These are phyloP conservation scores for Selenicereus undatus DNA, from an alignment of 148 eudicot species.

Conservation along the genomic window DNA sequence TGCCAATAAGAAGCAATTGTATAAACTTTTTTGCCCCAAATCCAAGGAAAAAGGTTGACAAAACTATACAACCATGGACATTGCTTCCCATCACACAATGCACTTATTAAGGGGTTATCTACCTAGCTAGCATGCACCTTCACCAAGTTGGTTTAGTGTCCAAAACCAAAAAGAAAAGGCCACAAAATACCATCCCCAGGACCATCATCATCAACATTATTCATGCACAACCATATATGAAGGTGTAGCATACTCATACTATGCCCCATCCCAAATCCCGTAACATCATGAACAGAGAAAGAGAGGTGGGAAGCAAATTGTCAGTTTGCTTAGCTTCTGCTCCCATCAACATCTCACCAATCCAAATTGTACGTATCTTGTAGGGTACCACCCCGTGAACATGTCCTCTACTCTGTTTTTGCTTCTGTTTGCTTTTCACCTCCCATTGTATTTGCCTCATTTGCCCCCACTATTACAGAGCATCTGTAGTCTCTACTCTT, in stretches of 20 bases:
- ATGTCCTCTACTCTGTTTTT: background rate
- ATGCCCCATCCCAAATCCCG: background rate
- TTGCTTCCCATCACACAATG: background rate
- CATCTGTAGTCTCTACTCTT: background rate
- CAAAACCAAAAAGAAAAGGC: background rate
- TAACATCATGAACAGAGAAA: background rate
- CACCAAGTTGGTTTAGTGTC: background rate
- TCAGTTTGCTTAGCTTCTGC: background rate
- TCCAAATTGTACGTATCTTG: background rate
- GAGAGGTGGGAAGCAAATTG: background rate
- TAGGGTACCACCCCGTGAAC: conserved; percentile 2
- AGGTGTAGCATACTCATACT: background rate
- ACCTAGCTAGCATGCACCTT: background rate
- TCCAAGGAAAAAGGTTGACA: background rate
- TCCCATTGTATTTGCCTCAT: background rate
- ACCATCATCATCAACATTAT: background rate
- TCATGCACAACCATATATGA: background rate
- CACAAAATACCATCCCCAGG: background rate
- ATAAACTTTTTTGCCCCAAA: conserved; percentile 2
- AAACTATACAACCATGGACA: too few relatives aligned
- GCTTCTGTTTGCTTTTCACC: background rate
- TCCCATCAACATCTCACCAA: background rate
- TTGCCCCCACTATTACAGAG: background rate
- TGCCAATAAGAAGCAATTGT: background rate
- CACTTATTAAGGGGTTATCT: background rate